Evolutionary conservation across 73 alveolate genomes (phyloP).

Genomic region (Tetrahymena malaccensis): DNA sequence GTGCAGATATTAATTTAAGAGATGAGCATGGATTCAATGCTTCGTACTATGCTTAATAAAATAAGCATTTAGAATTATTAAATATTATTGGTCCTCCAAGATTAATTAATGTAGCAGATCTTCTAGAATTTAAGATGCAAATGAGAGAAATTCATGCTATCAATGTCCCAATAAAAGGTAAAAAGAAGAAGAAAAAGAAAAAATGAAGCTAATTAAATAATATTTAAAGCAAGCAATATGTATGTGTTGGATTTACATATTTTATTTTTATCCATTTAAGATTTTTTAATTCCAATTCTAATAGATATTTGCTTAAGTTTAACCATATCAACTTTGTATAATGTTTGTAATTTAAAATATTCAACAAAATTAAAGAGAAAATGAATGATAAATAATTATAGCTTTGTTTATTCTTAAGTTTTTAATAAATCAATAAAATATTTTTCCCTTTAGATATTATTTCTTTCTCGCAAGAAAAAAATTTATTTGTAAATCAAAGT

Average conservation of each 20-base stretch:
- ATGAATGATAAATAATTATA: too few species aligned
- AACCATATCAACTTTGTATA: not conserved
- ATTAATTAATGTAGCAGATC: conserved; percentile 8
- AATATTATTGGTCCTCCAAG: conserved; percentile 19
- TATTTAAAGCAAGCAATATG: not conserved
- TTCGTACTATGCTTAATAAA: conserved; percentile 53
- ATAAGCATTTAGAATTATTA: conserved; percentile 20
- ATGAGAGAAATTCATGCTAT: conserved; percentile 43
- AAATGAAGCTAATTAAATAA: not conserved
- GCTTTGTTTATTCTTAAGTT: too few species aligned
- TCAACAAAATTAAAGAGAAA: too few species aligned
- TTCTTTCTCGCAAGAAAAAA: too few species aligned
- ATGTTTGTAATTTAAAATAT: too few species aligned
- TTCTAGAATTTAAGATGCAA: conserved; percentile 30
- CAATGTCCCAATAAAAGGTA: conserved; percentile 18
- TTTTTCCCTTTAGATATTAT: too few species aligned
- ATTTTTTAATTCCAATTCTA: too few species aligned
- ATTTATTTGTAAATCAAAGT: too few species aligned
- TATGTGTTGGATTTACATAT: too few species aligned
- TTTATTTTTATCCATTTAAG: too few species aligned
- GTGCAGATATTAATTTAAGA: conserved; percentile 63
- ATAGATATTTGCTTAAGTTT: not conserved
- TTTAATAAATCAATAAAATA: too few species aligned
- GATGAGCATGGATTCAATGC: conserved; percentile 67
- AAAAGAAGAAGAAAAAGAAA: conserved; percentile 24